Evolutionary conservation across 1,284 basidiomycete genomes (phyloP), one percentile per base, ranked within the genome.

Genomic region (Pisolithus thermaeus): DNA sequence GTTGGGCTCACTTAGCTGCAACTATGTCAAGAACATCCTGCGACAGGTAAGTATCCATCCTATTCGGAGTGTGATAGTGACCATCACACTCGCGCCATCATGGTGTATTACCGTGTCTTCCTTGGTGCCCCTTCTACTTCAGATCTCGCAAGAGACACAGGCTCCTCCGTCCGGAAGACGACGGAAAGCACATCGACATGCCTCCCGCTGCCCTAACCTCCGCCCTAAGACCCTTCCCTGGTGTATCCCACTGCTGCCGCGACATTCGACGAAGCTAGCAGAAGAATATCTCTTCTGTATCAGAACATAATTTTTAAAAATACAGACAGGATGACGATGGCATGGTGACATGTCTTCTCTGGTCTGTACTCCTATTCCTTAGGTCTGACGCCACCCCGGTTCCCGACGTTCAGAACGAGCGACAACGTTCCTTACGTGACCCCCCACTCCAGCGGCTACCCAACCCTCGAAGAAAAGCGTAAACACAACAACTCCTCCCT

Each of bases 261-360:
- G 18, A 81, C 80, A 0, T 59, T 86, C 35, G 79, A 83, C 56
- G 81, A 75, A 11, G 83, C 81, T 5, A 82, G 75, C 61, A 71
- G 72, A 14, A 73, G 82, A 28, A 81, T 89, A 38, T 87, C 86
- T 2, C 52, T 76, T 41, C 65, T 87, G 22, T 88, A 87, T 59
- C 70, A 80, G 57, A 84, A 86, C 52, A 74, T 80, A 27, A 82
- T 86, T n/a, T 87, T 87, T 55, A 66, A 74, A 35, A 73, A 79
- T 12, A 61, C 60, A 18, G 65, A 61, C 3, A 42, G 22, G 41
- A 42, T n/a, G 22, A 20, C 12, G 12, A 16, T 4, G 41, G 25
- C 25, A 42, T 14, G 23, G 12, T 23, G 6, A 42, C 11, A 16
- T n/a, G 11, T 27, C 18, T 20, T 20, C 18, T 20, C 18, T 20